Base-by-base conservation (phyloP, 192 early-diverging fungal species). In the Backusella tuberculispora region DNA sequence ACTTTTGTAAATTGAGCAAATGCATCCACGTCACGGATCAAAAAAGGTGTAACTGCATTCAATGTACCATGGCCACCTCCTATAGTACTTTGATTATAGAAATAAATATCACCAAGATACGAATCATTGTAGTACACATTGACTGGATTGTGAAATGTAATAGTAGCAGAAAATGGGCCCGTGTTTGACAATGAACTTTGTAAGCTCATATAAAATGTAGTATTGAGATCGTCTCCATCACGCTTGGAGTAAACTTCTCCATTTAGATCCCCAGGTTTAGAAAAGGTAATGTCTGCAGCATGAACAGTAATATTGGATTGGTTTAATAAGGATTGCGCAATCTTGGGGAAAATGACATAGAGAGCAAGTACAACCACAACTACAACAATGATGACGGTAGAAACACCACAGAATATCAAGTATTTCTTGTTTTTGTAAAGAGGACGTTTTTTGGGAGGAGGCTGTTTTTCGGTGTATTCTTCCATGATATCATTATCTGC, bases 261-360 rank as follows among this genome's bases (percentile, higher is more conserved):
- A 3, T 56, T 8, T 14, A 56, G 40, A 24, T 6, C 40, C 2
- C 26, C 42, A n/a, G 77, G 68, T 26, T 80, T 78, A 5, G 73
- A 72, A 40, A 82, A 82, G 21, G 84, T 74, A 53, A 86, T 89
- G 19, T 73, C 76, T 21, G 85, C 81, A n/a, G 24, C 47, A 15
- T 77, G 66, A 53, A 88, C 77, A 24, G 29, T 42, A 44, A 88
- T 77, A 21, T 68, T 73, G 1, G 82, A 75, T 21, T 84, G 66
- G 65, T 89, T 83, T 29, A 88, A 74, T 37, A 83, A 78, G 4
- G 68, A 53, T 78, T 87, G 85, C 24, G 85, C 85, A 48, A 88
- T 74, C 66, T 77, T 81, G 26, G 88, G 88, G 69, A 89, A 76
- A 60, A 85, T 78, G 10, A 88, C 88, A 67, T 86, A 87, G 29